Conservation (phyloP, 345 rosid genomes). For the Eucalyptus cloeziana region DNA sequence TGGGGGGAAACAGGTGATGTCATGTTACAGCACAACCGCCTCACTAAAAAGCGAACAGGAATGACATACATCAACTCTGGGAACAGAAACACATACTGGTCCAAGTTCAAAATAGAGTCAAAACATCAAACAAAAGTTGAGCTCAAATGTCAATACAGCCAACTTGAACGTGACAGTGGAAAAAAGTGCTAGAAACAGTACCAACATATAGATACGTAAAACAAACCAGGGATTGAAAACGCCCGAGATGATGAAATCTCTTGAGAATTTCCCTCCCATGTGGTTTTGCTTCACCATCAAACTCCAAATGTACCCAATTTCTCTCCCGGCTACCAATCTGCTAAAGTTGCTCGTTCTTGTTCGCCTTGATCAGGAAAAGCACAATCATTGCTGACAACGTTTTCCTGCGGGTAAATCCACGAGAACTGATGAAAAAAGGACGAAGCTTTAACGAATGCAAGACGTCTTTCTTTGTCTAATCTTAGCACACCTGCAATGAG, state of each 20-base stretch:
- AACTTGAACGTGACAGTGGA: neutral
- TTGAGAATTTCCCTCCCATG: slow-evolving; percentile 26
- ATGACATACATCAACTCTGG: neutral
- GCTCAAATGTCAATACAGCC: neutral
- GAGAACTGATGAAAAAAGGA: neutral
- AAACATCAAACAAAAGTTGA: neutral
- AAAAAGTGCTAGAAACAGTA: neutral
- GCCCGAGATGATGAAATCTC: slow-evolving; percentile 15
- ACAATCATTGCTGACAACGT: neutral
- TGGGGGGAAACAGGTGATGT: neutral
- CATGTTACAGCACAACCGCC: neutral
- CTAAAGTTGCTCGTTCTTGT: neutral
- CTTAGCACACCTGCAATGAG: slow-evolving; percentile 2
- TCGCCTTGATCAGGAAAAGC: neutral
- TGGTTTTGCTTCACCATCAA: slow-evolving; percentile 26
- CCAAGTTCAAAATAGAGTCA: neutral
- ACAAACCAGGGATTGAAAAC: slow-evolving; percentile 25
- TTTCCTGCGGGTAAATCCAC: neutral
- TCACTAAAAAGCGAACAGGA: neutral
- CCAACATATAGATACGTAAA: slow-evolving; percentile 4
- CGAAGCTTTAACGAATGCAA: neutral
- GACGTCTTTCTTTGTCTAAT: neutral
- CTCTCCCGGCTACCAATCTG: neutral
- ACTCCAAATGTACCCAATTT: slow-evolving; percentile 13
- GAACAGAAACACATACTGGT: neutral